Percentiles rank a stretch among this genome's conserved stretches.
Conservation (phyloP, 495 filamentous ascomycete genomes). For the Echria macrotheca region DNA sequence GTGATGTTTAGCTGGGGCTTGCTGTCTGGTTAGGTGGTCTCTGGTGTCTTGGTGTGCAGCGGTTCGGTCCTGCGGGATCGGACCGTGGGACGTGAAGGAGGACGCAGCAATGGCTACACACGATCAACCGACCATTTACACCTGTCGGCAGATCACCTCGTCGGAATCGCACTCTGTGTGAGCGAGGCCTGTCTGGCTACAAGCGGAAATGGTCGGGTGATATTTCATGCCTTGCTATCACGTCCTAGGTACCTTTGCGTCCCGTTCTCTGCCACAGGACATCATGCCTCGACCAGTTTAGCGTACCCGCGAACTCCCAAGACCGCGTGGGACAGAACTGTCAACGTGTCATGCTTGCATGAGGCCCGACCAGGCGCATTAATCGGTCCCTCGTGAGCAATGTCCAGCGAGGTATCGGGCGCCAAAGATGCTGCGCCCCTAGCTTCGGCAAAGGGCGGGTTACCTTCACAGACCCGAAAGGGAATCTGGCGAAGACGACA, state of each 20-base stretch:
- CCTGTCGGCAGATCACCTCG: slow-evolving; percentile 30
- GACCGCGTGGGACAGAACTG: slow-evolving; percentile 40
- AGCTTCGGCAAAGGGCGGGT: slow-evolving; percentile 28
- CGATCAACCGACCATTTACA: slow-evolving; percentile 30
- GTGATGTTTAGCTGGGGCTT: slow-evolving; percentile 29
- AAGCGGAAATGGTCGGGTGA: slow-evolving; percentile 34
- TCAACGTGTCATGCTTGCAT: slow-evolving; percentile 32
- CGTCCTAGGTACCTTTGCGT: slow-evolving; percentile 30
- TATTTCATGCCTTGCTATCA: slow-evolving; percentile 27
- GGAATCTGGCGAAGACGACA: slow-evolving; percentile 44
- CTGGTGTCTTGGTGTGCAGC: slow-evolving; percentile 27
- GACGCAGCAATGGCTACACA: slow-evolving; percentile 36
- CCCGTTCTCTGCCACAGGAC: slow-evolving; percentile 7
- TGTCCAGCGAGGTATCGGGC: slow-evolving; percentile 53
- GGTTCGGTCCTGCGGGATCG: slow-evolving; percentile 8
- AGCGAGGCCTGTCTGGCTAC: slow-evolving; percentile 35
- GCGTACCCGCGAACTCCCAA: slow-evolving; percentile 25
- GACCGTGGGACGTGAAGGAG: slow-evolving; percentile 29
- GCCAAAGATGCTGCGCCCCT: slow-evolving; percentile 45
- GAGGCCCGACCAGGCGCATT: slow-evolving; percentile 65
- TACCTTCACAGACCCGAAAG: slow-evolving; percentile 33
- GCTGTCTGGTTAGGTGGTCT: slow-evolving; percentile 9
- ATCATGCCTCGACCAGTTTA: slow-evolving; percentile 24
- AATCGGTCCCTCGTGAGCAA: slow-evolving; percentile 58
- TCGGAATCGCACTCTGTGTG: slow-evolving; percentile 37